These are phyloP conservation scores for Pythium coloratum DNA, from an alignment of 352 stramenopile species.

Conservation along the genomic window DNA sequence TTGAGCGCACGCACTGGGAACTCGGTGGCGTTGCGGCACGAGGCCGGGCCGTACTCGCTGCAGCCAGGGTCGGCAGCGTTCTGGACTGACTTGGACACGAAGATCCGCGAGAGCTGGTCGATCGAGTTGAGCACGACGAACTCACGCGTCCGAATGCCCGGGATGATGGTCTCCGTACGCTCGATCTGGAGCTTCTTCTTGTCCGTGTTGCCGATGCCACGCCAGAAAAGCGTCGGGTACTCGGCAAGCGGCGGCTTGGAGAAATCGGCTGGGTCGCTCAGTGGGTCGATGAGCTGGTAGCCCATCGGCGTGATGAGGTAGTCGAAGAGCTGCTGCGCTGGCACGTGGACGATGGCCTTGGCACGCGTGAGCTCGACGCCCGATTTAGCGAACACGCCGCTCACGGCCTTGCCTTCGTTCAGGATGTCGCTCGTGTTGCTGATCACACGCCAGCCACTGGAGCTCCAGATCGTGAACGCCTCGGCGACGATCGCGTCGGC, in stretches of 20 bases:
- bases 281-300: slow-evolving; percentile 37
- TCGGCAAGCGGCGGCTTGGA: slow-evolving; percentile 30
- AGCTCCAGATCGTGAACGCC: slow-evolving; percentile 32
- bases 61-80: slow-evolving; percentile 16
- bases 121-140: slow-evolving; percentile 33
- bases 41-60: slow-evolving; percentile 19
- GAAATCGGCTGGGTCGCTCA: slow-evolving; percentile 34
- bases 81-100: slow-evolving; percentile 29
- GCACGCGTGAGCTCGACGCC: slow-evolving; percentile 32
- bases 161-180: slow-evolving; percentile 23
- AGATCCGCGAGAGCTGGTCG: slow-evolving; percentile 24
- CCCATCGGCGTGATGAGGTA: slow-evolving; percentile 35
- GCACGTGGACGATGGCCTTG: slow-evolving; percentile 23
- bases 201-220: slow-evolving; percentile 21
- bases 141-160: slow-evolving; percentile 22
- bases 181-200: slow-evolving; percentile 34
- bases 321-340: slow-evolving; percentile 36
- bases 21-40: slow-evolving; percentile 18
- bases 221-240: slow-evolving; percentile 30
- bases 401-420: slow-evolving; percentile 36
- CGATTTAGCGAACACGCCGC: slow-evolving; percentile 28
- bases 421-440: slow-evolving; percentile 33
- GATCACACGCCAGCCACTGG: slow-evolving; percentile 28
- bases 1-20: slow-evolving; percentile 21
- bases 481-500: slow-evolving; percentile 32